These are phyloP conservation scores for Sclerotinia nivalis DNA, from an alignment of 2,329 filamentous ascomycete species.

Conservation along the genomic window DNA sequence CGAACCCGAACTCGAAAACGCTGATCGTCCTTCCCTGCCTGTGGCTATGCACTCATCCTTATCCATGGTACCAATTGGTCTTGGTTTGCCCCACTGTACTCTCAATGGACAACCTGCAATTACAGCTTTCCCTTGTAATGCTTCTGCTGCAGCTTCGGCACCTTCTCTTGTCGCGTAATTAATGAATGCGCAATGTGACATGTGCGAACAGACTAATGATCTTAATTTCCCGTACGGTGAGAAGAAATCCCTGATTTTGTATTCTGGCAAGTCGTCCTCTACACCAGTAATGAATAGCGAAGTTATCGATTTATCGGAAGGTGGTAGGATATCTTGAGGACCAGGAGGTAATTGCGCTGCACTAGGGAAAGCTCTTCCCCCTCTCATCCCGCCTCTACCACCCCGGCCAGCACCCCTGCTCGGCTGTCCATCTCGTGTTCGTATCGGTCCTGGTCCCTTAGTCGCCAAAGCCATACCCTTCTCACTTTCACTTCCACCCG, in stretches of 20 bases:
- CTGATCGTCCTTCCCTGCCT: conserved; percentile 72
- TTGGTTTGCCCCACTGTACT: conserved; percentile 90
- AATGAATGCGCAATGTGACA: conserved; percentile 94
- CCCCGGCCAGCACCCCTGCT: conserved; percentile 43
- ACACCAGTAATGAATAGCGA: conserved; percentile 94
- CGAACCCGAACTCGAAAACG: conserved; percentile 47
- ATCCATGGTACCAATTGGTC: conserved; percentile 88
- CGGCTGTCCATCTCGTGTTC: conserved; percentile 66
- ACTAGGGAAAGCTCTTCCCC: conserved; percentile 62
- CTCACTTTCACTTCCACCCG: conserved; percentile 44
- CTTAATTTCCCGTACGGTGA: conserved; percentile 85
- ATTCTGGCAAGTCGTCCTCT: conserved; percentile 92
- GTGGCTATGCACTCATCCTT: conserved; percentile 80
- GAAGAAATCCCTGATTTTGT: conserved; percentile 89
- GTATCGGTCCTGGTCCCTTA: conserved; percentile 72
- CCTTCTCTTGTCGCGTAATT: conserved; percentile 85
- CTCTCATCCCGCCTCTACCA: conserved; percentile 45
- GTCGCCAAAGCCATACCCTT: conserved; percentile 45
- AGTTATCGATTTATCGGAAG: conserved; percentile 80
- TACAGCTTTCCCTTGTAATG: conserved; percentile 84
- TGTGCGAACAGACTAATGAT: conserved; percentile 92
- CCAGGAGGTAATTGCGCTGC: conserved; percentile 75
- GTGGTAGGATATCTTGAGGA: conserved; percentile 83
- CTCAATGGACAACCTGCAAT: conserved; percentile 88
- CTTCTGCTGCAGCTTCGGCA: conserved; percentile 81